Percentiles rank a stretch among this genome's conserved stretches.
These are phyloP conservation scores for Aspergillus latus DNA, from an alignment of 2,329 filamentous ascomycete species.

Conservation along the genomic window DNA sequence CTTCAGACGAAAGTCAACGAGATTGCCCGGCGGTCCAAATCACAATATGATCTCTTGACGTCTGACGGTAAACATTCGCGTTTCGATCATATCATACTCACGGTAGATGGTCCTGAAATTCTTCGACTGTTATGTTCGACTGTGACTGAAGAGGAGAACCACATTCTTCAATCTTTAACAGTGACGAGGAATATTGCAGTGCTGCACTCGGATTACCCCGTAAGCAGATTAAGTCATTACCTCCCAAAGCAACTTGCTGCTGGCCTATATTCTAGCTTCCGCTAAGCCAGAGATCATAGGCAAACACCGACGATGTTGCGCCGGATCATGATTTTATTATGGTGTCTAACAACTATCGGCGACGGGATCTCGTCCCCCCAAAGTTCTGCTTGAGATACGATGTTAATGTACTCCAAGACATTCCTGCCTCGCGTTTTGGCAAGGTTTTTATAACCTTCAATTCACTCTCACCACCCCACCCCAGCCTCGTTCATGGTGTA, in stretches of 20 bases:
- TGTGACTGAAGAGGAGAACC: constrained; percentile 63
- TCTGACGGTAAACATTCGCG: constrained; percentile 56
- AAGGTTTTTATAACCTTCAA: constrained; percentile 80
- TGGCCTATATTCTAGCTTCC: not conserved
- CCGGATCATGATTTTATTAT: constrained; percentile 78
- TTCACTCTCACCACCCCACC: constrained; percentile 66
- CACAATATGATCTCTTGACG: constrained; percentile 60
- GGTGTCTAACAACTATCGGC: constrained; percentile 6
- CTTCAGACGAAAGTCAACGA: constrained; percentile 59
- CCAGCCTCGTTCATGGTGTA: constrained; percentile 65
- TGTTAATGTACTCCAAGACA: constrained; percentile 80
- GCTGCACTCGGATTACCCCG: constrained; percentile 71
- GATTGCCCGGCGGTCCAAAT: constrained; percentile 42
- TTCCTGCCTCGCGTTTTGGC: constrained; percentile 65
- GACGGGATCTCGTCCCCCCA: not conserved
- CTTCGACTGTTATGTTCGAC: constrained; percentile 60
- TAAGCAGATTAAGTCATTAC: constrained; percentile 23
- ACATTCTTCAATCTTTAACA: constrained; percentile 68
- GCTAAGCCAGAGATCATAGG: not conserved
- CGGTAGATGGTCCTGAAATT: constrained; percentile 76
- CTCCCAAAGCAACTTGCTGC: too few relatives aligned
- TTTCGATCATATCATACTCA: constrained; percentile 78
- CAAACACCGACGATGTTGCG: constrained; percentile 45
- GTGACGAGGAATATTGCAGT: constrained; percentile 72
- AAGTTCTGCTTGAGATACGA: constrained; percentile 74